Base-by-base conservation (phyloP, 805 yeast genomes). In the Saturnispora sanitii region DNA sequence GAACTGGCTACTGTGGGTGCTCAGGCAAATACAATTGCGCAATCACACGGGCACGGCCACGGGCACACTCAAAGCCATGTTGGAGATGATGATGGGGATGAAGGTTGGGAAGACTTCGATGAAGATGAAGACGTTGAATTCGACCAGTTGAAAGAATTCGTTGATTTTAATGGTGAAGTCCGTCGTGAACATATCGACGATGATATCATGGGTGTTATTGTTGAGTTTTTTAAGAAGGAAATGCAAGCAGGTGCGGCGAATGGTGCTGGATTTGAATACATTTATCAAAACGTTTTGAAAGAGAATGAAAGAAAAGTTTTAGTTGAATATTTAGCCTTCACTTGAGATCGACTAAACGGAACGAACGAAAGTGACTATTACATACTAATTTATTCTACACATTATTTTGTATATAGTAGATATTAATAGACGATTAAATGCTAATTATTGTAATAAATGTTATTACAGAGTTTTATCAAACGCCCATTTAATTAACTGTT, bases 81-180 rank as follows among this genome's bases (percentile, higher is more conserved):
- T 13, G 75, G 52, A 13, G 64, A 52, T 26, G 69, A 57, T n/a
- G 67, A 54, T 19, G 73, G 65, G 30, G 75, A 63, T 12, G 79
- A 66, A 18, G 86, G 71, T 1, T 82, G 92, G 88, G 92, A 83
- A 50, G 92, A 82, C 50, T 63, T 79, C 45, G 86, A 80, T 13
- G 83, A 77, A 37, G 62, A 75, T 6, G 33, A 79, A 1, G 73
- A 68, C 2, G 74, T 82, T 3, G 72, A 75, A 36, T 80, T 68
- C 53, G 82, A 77, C 19, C 79, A 77, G 44, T 55, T 82, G 40
- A 70, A 75, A 50, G 67, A 73, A 4, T 82, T 73, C 48, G 73
- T 76, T 5, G 72, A 66, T 28, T 66, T 66, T 2, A 70, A 64
- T 36, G 67, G 63, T 18, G 53, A 50, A 2, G 49, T 48, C 1